phyloP scores from a whole-genome alignment of 2,329 filamentous ascomycete species.

The Epichloe elymi region DNA sequence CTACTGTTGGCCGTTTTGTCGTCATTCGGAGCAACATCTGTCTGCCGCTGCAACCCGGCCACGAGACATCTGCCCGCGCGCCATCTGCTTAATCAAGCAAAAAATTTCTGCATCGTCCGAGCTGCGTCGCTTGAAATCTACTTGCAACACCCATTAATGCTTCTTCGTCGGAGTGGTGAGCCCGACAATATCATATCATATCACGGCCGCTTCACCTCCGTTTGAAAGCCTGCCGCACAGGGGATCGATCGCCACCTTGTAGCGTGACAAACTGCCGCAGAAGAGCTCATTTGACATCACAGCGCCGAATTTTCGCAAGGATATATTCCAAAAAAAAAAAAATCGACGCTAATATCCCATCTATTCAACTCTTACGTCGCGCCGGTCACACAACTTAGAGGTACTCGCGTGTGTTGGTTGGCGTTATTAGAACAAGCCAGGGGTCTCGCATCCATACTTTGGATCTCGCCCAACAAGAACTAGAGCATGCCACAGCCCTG shows the following conservation, averaged over 20 bases:
- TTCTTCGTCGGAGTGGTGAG: background rate
- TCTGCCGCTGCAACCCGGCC: background rate
- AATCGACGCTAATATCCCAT: background rate
- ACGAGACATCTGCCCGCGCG: background rate
- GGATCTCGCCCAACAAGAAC: background rate
- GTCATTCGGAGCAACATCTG: background rate
- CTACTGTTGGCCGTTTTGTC: background rate
- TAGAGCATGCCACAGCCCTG: slow-evolving; percentile 4
- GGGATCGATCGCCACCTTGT: background rate
- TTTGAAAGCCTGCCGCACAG: background rate
- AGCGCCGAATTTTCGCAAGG: background rate
- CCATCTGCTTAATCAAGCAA: background rate
- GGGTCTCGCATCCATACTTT: background rate
- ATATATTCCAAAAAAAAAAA: background rate
- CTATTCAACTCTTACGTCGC: background rate
- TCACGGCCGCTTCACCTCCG: background rate
- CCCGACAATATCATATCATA: background rate
- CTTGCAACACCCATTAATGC: background rate
- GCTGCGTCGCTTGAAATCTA: background rate
- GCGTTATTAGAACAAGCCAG: background rate
- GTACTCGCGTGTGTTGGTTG: background rate
- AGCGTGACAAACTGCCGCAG: background rate
- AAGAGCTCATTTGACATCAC: background rate
- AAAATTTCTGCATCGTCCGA: background rate
- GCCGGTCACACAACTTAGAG: background rate